Evolutionary conservation across 306 rosid genomes (phyloP).

Genomic region (Boehmeria nivea): DNA sequence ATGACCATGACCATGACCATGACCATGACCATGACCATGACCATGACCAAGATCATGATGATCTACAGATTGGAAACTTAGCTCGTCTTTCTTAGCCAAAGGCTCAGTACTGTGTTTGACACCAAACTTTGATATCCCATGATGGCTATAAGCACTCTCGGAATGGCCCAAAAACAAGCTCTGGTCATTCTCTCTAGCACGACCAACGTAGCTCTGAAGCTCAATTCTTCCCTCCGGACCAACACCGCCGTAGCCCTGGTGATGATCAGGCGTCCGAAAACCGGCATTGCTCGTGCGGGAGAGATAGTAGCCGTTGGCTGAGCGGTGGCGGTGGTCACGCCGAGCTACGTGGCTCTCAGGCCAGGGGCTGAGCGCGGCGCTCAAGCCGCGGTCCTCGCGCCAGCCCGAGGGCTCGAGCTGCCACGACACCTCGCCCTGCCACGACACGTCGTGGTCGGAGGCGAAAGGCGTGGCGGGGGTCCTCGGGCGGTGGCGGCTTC

Average conservation of each 20-base stretch:
- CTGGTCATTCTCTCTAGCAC: constrained; percentile 24
- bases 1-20: constrained; percentile 4
- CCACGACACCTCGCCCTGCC: constrained; percentile 83
- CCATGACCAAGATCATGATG: constrained; percentile 12
- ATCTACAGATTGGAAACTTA: constrained; percentile 25
- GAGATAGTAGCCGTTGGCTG: constrained; percentile 65
- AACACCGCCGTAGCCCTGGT: constrained; percentile 17
- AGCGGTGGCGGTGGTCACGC: constrained; percentile 25
- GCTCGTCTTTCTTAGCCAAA: constrained; percentile 58
- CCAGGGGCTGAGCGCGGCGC: constrained; percentile 68
- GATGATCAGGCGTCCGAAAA: constrained; percentile 14
- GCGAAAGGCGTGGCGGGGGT: constrained; percentile 62
- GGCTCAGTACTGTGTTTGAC: constrained; percentile 26
- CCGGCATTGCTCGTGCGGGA: constrained; percentile 31
- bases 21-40: constrained; percentile 4
- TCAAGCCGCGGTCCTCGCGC: constrained; percentile 37
- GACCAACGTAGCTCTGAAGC: constrained; percentile 60
- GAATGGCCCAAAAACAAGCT: constrained; percentile 24
- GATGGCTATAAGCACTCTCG: neutral
- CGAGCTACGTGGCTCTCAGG: too few species aligned
- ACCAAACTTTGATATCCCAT: constrained; percentile 21
- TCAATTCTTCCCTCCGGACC: constrained; percentile 52
- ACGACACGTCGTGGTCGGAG: constrained; percentile 57
- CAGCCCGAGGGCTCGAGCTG: constrained; percentile 56
- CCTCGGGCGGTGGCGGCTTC: constrained; percentile 14